Percentiles rank a stretch among this genome's conserved stretches.
phyloP scores from a whole-genome alignment of 345 rosid genomes.

The Microcos paniculata region DNA sequence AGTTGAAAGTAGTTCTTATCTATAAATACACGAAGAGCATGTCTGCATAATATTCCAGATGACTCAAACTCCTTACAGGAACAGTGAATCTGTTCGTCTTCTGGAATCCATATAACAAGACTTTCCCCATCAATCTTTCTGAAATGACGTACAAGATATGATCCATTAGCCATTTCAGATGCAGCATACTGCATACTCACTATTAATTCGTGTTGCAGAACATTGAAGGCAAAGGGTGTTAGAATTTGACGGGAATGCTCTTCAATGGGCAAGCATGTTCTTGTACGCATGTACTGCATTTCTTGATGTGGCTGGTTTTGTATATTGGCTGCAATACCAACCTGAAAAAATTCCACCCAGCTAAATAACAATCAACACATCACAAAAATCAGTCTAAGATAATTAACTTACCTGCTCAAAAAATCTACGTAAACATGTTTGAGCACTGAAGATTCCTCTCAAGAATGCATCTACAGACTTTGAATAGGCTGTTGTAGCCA shows the following conservation, averaged over 20 bases:
- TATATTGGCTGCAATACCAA: conserved; percentile 23
- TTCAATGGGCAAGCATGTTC: conserved; percentile 35
- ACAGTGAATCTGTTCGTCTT: conserved; percentile 38
- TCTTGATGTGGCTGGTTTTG: conserved; percentile 27
- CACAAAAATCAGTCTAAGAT: background rate
- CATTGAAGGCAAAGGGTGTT: conserved; percentile 33
- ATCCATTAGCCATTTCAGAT: conserved; percentile 36
- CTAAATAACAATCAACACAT: conserved; percentile 2
- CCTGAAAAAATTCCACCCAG: conserved; percentile 19
- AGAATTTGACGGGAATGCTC: conserved; percentile 29
- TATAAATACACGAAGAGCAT: conserved; percentile 31
- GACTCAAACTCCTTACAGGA: conserved; percentile 44
- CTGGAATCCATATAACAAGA: conserved; percentile 35
- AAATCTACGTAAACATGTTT: conserved; percentile 32
- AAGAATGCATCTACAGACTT: conserved; percentile 35
- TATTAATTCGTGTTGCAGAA: conserved; percentile 32
- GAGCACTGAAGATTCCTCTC: conserved; percentile 28
- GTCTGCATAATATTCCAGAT: conserved; percentile 38
- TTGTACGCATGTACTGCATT: conserved; percentile 25
- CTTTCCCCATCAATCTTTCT: conserved; percentile 34
- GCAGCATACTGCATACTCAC: conserved; percentile 32
- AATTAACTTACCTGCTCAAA: conserved; percentile 38
- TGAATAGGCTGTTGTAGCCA: conserved; percentile 29
- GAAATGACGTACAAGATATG: conserved; percentile 37
- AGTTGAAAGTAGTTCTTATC: conserved; percentile 39